Evolutionary conservation across 495 filamentous ascomycete species (phyloP).

Genomic region (Tuber indicum): DNA sequence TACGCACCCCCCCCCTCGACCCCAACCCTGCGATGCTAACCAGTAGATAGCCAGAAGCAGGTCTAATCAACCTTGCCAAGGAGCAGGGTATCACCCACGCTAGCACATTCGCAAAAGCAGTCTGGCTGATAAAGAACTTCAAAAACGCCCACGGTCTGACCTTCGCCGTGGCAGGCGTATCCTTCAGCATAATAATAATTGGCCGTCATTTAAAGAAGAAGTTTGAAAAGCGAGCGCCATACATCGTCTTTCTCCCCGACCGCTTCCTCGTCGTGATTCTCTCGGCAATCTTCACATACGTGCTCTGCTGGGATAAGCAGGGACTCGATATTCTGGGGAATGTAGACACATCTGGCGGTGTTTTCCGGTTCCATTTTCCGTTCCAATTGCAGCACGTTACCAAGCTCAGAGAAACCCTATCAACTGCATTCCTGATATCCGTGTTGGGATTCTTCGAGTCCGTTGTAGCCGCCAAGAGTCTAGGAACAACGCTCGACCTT

Average conservation of each 20-base stretch:
- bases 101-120: conserved; percentile 74
- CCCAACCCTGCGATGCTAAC: conserved; percentile 4
- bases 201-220: conserved; percentile 66
- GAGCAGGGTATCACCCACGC: conserved; percentile 62
- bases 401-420: conserved; percentile 78
- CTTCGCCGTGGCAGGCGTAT: conserved; percentile 62
- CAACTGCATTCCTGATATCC: conserved; percentile 87
- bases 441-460: conserved; percentile 97
- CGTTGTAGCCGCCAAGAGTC: conserved; percentile 89
- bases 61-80: conserved; percentile 59
- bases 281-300: conserved; percentile 71
- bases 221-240: conserved; percentile 72
- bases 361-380: conserved; percentile 80
- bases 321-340: conserved; percentile 80
- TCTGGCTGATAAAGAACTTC: conserved; percentile 66
- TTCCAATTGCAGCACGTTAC: conserved; percentile 67
- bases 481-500: conserved; percentile 56
- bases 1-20: conserved; percentile 6
- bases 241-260: conserved; percentile 84
- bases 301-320: conserved; percentile 68
- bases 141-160: conserved; percentile 65
- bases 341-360: conserved; percentile 59
- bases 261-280: conserved; percentile 85
- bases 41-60: conserved; percentile 60
- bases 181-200: conserved; percentile 84